A percentile compares a stretch with the other conserved stretches of the same genome.
Evolutionary conservation across 2,329 filamentous ascomycete species (phyloP).

Genomic region (Rhynchosporium agropyri): DNA sequence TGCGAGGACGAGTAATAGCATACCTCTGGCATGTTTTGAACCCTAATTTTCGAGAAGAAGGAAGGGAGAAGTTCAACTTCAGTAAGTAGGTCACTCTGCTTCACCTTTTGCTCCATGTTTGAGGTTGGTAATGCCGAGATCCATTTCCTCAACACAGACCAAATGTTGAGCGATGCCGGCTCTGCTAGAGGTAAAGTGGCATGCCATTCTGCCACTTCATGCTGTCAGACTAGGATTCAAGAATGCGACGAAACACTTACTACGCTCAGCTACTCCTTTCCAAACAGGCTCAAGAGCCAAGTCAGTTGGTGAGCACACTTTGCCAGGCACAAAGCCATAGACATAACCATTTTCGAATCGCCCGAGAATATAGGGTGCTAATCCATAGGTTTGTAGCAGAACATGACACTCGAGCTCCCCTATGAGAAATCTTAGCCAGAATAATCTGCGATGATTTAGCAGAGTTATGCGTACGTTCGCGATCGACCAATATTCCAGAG

Average conservation of each 20-base stretch:
- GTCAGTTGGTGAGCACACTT: conserved; percentile 6
- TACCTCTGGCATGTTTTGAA: conserved; percentile 1
- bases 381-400: background rate
- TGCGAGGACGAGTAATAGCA: background rate
- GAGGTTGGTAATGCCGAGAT: background rate
- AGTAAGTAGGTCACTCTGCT: background rate
- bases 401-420: conserved; percentile 7
- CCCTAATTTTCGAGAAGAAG: background rate
- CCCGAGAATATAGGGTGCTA: conserved; percentile 9
- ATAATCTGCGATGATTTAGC: background rate
- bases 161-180: background rate
- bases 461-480: background rate
- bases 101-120: background rate
- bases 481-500: conserved; percentile 1
- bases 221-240: background rate
- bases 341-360: conserved; percentile 11
- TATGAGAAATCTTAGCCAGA: background rate
- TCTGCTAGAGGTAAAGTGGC: conserved; percentile 1
- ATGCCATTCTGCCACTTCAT: conserved; percentile 3
- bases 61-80: background rate
- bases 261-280: conserved; percentile 8
- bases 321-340: conserved; percentile 9
- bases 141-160: conserved; percentile 1
- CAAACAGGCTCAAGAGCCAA: conserved; percentile 7
- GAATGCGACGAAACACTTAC: background rate